Percentiles rank a stretch among this genome's conserved stretches.
Conservation (phyloP, 1,139 yeast species). For the Kodamaea sp. region DNA sequence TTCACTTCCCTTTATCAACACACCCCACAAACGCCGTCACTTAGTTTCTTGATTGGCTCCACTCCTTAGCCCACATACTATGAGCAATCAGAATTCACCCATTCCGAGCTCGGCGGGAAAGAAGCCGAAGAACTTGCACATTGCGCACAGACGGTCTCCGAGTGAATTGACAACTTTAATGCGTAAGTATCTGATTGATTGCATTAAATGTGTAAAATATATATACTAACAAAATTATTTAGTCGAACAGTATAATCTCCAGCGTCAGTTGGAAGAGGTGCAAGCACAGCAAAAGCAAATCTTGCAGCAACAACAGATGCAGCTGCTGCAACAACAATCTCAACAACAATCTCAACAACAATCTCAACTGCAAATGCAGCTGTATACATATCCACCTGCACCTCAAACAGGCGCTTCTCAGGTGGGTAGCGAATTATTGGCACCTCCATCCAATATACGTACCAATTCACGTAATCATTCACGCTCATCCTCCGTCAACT, state of each 20-base stretch:
- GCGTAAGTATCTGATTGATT: conserved; percentile 28
- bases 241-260: conserved; percentile 86
- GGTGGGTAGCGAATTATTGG: conserved; percentile 14
- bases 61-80: conserved; percentile 1
- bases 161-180: conserved; percentile 91
- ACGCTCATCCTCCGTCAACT: conserved; percentile 33
- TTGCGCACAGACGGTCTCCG: conserved; percentile 93
- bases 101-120: conserved; percentile 17
- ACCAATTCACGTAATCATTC: conserved; percentile 28
- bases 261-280: conserved; percentile 85
- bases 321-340: conserved; percentile 20
- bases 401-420: conserved; percentile 5
- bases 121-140: conserved; percentile 55
- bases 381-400: conserved; percentile 15
- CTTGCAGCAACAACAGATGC: conserved; percentile 59
- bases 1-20: neutral
- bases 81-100: conserved; percentile 16
- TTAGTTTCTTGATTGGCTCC: neutral
- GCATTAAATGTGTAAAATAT: neutral
- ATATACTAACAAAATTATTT: conserved; percentile 11
- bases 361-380: conserved; percentile 8
- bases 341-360: conserved; percentile 16
- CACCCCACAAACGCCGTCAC: conserved; percentile 1
- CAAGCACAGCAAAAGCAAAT: conserved; percentile 92
- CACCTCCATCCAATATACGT: conserved; percentile 26